phyloP scores from a whole-genome alignment of 176 grass and related monocot genomes.

The Hordeum marinum region DNA sequence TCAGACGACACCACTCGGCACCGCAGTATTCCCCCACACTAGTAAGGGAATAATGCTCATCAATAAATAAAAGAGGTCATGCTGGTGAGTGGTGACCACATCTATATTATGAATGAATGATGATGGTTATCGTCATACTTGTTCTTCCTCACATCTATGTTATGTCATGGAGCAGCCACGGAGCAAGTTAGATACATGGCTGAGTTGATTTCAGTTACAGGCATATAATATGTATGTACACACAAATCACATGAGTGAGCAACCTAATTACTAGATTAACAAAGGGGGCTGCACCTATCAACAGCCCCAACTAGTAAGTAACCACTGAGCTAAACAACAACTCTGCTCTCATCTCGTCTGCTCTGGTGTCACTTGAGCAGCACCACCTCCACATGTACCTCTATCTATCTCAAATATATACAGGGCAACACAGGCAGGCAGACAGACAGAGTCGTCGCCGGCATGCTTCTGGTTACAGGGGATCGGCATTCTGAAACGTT shows the following conservation, averaged over 20 bases:
- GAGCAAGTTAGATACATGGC: neutral
- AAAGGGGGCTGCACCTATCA: too few species aligned
- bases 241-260: neutral
- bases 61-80: too few species aligned
- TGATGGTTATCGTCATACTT: too few species aligned
- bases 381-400: neutral
- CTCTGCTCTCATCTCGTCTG: too few species aligned
- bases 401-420: neutral
- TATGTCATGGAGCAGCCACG: neutral
- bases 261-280: too few species aligned
- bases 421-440: neutral
- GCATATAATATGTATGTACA: neutral
- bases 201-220: neutral
- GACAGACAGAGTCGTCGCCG: too few species aligned
- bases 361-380: neutral
- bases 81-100: too few species aligned
- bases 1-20: neutral
- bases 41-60: neutral
- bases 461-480: neutral
- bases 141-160: neutral
- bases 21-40: neutral
- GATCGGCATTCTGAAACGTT: neutral
- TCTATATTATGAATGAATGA: neutral
- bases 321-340: neutral
- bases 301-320: neutral